phyloP scores from a whole-genome alignment of 2,329 filamentous ascomycete species.

The Alternaria panax region DNA sequence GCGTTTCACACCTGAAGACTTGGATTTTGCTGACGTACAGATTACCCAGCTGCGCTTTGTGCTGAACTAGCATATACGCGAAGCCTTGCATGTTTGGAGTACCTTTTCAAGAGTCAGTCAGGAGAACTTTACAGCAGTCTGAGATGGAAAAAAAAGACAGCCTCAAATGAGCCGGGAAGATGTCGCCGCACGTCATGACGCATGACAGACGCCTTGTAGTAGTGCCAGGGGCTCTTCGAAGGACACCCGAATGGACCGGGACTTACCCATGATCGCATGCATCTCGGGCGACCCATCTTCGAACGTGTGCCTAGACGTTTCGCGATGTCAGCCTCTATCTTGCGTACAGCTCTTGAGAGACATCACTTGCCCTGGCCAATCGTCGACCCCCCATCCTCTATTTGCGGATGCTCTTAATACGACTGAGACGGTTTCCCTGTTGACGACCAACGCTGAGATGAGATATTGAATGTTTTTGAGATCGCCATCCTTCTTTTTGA shows the following conservation, averaged over 20 bases:
- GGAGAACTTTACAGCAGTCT: neutral
- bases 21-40: constrained; percentile 27
- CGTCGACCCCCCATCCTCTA: constrained; percentile 12
- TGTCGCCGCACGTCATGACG: neutral
- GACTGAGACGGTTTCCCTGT: constrained; percentile 22
- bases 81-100: constrained; percentile 29
- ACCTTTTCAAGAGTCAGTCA: constrained; percentile 4
- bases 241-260: neutral
- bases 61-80: constrained; percentile 29
- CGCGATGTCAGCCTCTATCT: too few relatives aligned
- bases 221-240: too few relatives aligned
- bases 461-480: constrained; percentile 24
- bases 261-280: constrained; percentile 26
- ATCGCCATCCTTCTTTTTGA: neutral
- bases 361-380: constrained; percentile 19
- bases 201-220: neutral
- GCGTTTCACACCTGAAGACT: constrained; percentile 20
- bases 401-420: constrained; percentile 15
- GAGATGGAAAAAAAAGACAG: neutral
- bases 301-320: constrained; percentile 12
- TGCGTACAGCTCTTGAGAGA: too few relatives aligned
- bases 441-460: constrained; percentile 22
- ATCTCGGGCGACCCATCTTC: constrained; percentile 17
- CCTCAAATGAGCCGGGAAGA: neutral
- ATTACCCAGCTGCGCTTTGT: constrained; percentile 26